A percentile compares a stretch with the other conserved stretches of the same genome.
phyloP scores from a whole-genome alignment of 2,329 filamentous ascomycete genomes.

The Thielaviopsis cerberus region DNA sequence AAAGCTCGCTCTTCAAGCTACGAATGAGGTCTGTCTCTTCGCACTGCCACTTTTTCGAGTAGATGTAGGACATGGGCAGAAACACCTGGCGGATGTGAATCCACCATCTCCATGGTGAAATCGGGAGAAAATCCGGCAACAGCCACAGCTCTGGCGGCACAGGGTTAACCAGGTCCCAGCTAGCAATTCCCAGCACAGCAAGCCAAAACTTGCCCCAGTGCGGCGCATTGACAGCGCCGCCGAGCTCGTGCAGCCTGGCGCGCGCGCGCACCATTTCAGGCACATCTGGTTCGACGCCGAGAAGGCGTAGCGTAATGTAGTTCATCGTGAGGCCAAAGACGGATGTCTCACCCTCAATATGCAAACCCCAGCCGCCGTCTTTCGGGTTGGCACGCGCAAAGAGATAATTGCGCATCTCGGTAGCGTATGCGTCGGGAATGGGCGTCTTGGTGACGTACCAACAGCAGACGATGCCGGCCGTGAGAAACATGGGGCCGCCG shows the following conservation, averaged over 20 bases:
- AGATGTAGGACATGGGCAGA: slow-evolving; percentile 76
- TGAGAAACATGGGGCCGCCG: slow-evolving; percentile 87
- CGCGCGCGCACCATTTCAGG: slow-evolving; percentile 72
- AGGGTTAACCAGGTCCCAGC: slow-evolving; percentile 89
- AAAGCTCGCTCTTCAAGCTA: slow-evolving; percentile 62
- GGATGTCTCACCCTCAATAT: slow-evolving; percentile 83
- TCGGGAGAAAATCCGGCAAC: slow-evolving; percentile 73
- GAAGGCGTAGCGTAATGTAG: slow-evolving; percentile 60
- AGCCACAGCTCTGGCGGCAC: slow-evolving; percentile 88
- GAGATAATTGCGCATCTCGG: slow-evolving; percentile 83
- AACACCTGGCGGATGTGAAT: slow-evolving; percentile 97
- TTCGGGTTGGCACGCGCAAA: slow-evolving; percentile 66
- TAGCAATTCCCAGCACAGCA: slow-evolving; percentile 58
- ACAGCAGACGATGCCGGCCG: slow-evolving; percentile 67
- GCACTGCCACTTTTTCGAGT: slow-evolving; percentile 63
- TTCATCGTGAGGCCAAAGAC: slow-evolving; percentile 84
- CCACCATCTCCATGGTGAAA: slow-evolving; percentile 92
- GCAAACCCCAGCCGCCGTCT: slow-evolving; percentile 92
- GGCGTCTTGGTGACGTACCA: slow-evolving; percentile 83
- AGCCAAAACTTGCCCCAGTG: slow-evolving; percentile 99
- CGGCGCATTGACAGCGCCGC: slow-evolving; percentile 64
- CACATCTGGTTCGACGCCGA: slow-evolving; percentile 71
- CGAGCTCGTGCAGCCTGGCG: slow-evolving; percentile 62
- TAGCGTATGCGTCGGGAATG: slow-evolving; percentile 60
- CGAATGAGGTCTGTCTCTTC: slow-evolving; percentile 57